phyloP scores from a whole-genome alignment of 352 stramenopile genomes.

The Phytophthora sansomeana region DNA sequence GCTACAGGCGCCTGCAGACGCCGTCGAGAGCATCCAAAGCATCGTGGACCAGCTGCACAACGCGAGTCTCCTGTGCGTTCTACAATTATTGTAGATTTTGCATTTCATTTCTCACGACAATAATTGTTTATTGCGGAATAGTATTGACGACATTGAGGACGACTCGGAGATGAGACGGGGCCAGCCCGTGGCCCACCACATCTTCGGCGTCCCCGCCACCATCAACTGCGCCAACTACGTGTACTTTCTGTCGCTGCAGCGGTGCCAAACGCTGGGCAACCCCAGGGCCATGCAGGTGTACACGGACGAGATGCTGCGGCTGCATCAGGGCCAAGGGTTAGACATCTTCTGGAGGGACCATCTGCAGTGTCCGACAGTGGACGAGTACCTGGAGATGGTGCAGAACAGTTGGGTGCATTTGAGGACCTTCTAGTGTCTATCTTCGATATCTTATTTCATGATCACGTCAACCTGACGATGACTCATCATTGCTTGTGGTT shows the following conservation, averaged over 20 bases:
- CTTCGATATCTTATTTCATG: not conserved
- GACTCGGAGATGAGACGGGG: conserved; percentile 95
- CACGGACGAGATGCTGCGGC: conserved; percentile 95
- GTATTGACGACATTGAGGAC: conserved; percentile 99
- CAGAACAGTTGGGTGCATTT: conserved; percentile 87
- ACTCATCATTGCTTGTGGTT: not conserved
- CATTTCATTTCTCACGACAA: not conserved
- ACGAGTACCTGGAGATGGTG: conserved; percentile 95
- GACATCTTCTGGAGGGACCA: conserved; percentile 97
- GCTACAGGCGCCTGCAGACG: conserved; percentile 67
- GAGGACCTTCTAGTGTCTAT: no score
- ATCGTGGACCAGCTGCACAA: conserved; percentile 98
- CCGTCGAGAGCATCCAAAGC: conserved; percentile 86
- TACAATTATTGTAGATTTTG: conserved; percentile 2
- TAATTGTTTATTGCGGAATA: conserved; percentile 27
- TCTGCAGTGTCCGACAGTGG: conserved; percentile 89
- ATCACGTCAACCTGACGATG: not conserved
- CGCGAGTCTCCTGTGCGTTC: conserved; percentile 89
- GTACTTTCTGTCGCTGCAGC: conserved; percentile 97
- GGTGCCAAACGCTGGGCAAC: conserved; percentile 90
- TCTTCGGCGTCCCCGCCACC: conserved; percentile 96
- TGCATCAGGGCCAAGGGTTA: conserved; percentile 96
- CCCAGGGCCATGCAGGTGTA: conserved; percentile 90
- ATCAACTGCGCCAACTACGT: conserved; percentile 99
- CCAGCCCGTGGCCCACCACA: conserved; percentile 94